Evolutionary conservation across 2,329 filamentous ascomycete species (phyloP).

Genomic region (Ophiocordyceps camponoti-rufipedis): DNA sequence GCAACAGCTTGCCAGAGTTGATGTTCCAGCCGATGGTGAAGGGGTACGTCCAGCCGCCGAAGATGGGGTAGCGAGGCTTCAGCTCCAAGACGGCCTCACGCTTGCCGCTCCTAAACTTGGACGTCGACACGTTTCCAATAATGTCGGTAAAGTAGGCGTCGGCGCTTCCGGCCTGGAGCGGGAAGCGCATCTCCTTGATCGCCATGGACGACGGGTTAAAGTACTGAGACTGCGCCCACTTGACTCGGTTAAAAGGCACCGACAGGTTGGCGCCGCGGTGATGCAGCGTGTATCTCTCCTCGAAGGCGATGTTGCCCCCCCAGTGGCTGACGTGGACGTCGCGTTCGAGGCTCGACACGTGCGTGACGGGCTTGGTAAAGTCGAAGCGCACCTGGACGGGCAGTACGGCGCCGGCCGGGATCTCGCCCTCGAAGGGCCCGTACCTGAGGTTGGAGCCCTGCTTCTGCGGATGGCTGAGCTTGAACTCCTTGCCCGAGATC

Average conservation of each 20-base stretch:
- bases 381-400: conserved; percentile 75
- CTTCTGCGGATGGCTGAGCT: conserved; percentile 54
- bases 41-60: conserved; percentile 95
- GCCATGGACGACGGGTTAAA: conserved; percentile 63
- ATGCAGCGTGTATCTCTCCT: conserved; percentile 78
- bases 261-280: conserved; percentile 71
- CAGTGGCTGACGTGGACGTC: conserved; percentile 94
- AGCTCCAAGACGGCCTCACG: conserved; percentile 74
- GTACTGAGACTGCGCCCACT: conserved; percentile 56
- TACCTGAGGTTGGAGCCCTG: conserved; percentile 78
- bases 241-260: conserved; percentile 55
- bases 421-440: conserved; percentile 60
- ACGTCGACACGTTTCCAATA: conserved; percentile 94
- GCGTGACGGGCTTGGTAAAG: conserved; percentile 80
- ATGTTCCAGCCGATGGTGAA: conserved; percentile 96
- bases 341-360: conserved; percentile 63
- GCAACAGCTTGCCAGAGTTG: conserved; percentile 59
- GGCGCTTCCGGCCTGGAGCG: conserved; percentile 58
- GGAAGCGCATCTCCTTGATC: conserved; percentile 65
- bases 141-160: conserved; percentile 92
- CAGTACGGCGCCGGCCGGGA: conserved; percentile 58
- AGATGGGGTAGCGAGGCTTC: conserved; percentile 89
- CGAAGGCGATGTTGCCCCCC: conserved; percentile 90
- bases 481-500: conserved; percentile 39
- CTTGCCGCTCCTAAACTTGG: conserved; percentile 60